phyloP scores from a whole-genome alignment of 805 yeast genomes.

The Nakazawaea ernobii region DNA sequence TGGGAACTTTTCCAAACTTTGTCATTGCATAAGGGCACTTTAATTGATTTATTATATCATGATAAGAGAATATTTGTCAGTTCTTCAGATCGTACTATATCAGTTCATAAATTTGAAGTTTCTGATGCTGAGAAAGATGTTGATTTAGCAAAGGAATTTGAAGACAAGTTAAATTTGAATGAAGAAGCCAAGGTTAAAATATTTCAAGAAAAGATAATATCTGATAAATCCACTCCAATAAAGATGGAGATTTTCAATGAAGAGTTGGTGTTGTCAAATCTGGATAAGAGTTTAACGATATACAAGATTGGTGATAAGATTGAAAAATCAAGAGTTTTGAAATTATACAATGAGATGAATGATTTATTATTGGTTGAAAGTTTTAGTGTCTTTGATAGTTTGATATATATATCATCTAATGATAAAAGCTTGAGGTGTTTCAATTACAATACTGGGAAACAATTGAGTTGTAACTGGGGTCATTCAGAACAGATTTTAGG shows the following conservation, averaged over 20 bases:
- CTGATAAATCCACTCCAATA: conserved; percentile 47
- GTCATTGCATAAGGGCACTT: conserved; percentile 51
- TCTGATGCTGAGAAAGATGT: conserved; percentile 18
- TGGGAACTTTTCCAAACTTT: conserved; percentile 60
- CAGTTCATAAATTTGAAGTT: conserved; percentile 39
- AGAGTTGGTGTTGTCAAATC: conserved; percentile 45
- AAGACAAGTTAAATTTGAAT: background rate
- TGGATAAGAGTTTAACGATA: conserved; percentile 41
- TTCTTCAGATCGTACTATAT: conserved; percentile 57
- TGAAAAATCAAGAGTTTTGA: conserved; percentile 32
- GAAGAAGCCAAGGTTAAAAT: conserved; percentile 12
- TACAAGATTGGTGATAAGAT: conserved; percentile 27
- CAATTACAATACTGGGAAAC: conserved; percentile 38
- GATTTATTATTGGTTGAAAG: conserved; percentile 42
- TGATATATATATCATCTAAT: conserved; percentile 37
- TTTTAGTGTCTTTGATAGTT: conserved; percentile 26
- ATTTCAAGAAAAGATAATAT: conserved; percentile 39
- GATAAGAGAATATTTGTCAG: conserved; percentile 39
- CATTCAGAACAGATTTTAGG: conserved; percentile 49
- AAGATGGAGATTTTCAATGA: conserved; percentile 29
- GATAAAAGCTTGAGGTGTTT: conserved; percentile 56
- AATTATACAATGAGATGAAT: conserved; percentile 32
- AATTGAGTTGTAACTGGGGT: conserved; percentile 52
- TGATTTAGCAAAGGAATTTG: conserved; percentile 3
- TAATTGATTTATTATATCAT: conserved; percentile 30